Evolutionary conservation across 306 rosid species (phyloP).

Genomic region (Cucurbita maxima): DNA sequence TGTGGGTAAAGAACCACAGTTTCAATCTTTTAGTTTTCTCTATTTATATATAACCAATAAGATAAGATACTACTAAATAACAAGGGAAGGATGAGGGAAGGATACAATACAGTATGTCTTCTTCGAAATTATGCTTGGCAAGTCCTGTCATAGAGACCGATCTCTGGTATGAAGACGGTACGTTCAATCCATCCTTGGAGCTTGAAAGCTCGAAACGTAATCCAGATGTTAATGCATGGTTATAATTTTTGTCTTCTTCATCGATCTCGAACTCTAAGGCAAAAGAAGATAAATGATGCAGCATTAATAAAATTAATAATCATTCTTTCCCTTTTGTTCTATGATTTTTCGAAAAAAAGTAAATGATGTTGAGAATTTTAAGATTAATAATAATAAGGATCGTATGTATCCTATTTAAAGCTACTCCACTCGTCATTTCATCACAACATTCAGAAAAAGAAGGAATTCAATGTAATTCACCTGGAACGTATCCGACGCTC

Average conservation of each 20-base stretch:
- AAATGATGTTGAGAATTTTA: neutral
- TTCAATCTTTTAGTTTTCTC: neutral
- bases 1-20: neutral
- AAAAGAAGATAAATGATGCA: neutral
- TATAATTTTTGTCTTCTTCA: conserved; percentile 26
- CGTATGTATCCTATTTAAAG: neutral
- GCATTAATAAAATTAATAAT: neutral
- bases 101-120: conserved; percentile 79
- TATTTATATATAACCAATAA: neutral
- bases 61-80: neutral
- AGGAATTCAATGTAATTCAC: conserved; percentile 10
- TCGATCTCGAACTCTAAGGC: conserved; percentile 30
- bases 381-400: neutral
- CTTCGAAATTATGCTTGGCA: conserved; percentile 28
- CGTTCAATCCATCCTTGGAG: conserved; percentile 14
- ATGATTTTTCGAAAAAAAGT: neutral
- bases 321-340: neutral
- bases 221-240: conserved; percentile 5
- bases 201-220: neutral
- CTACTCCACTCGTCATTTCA: neutral
- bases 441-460: neutral
- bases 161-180: conserved; percentile 20
- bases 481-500: conserved; percentile 35
- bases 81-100: neutral
- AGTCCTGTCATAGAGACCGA: conserved; percentile 19